A percentile compares a stretch with the other conserved stretches of the same genome.
phyloP scores from a whole-genome alignment of 805 yeast species.

The Ogataea neopini region DNA sequence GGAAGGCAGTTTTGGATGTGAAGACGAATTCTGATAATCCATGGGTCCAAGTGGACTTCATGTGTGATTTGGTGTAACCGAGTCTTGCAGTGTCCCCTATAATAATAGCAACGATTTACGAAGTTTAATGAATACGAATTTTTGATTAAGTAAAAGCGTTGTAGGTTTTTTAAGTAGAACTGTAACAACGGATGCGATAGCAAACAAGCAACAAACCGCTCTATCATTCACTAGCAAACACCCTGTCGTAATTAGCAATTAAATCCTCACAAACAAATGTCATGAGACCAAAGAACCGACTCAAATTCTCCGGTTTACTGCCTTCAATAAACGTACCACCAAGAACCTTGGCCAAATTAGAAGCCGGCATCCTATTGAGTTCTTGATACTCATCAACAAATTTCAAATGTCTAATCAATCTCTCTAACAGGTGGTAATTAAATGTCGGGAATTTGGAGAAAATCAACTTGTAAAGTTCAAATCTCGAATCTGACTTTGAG shows the following conservation, averaged over 20 bases:
- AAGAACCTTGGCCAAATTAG: conserved; percentile 88
- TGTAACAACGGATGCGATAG: no score
- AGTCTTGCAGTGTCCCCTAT: no score
- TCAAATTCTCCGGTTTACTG: conserved; percentile 46
- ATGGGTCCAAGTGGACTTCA: conserved; percentile 63
- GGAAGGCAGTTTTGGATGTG: conserved; percentile 64
- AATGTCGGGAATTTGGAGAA: conserved; percentile 53
- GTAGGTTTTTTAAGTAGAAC: no score
- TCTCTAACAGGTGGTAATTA: conserved; percentile 67
- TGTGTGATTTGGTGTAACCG: conserved; percentile 22
- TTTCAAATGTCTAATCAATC: conserved; percentile 68
- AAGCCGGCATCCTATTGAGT: conserved; percentile 81
- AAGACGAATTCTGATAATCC: conserved; percentile 69
- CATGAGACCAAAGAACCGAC: conserved; percentile 55
- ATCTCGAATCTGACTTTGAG: conserved; percentile 27
- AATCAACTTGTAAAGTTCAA: conserved; percentile 26
- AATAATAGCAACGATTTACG: not conserved
- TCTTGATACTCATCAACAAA: conserved; percentile 66
- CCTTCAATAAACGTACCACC: conserved; percentile 64
- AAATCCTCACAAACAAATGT: conserved; percentile 53
- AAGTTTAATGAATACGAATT: not conserved
- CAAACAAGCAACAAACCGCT: no score
- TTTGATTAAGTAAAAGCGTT: not conserved
- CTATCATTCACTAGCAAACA: conserved; percentile 30
- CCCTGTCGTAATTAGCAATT: conserved; percentile 42